phyloP scores from a whole-genome alignment of 306 rosid genomes.

The Prunus dulcis region DNA sequence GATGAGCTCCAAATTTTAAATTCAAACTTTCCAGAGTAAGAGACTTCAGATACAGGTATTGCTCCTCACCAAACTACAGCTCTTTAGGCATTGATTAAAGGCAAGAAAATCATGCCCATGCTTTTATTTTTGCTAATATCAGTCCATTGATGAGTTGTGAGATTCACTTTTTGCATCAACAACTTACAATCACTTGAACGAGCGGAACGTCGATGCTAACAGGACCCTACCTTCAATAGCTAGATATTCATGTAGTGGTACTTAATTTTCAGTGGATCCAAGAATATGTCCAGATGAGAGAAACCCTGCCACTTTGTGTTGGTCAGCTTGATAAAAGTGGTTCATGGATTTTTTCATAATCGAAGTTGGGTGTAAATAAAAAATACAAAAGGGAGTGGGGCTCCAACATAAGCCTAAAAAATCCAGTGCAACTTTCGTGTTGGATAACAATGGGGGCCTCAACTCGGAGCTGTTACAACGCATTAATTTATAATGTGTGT shows the following conservation, averaged over 20 bases:
- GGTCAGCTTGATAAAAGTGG: neutral
- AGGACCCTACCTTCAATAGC: too few species aligned
- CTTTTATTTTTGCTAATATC: neutral
- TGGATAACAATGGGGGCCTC: neutral
- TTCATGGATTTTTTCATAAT: neutral
- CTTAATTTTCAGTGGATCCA: too few species aligned
- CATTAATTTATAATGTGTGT: neutral
- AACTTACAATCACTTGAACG: too few species aligned
- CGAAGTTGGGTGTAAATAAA: neutral
- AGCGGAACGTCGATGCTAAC: too few species aligned
- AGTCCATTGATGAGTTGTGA: too few species aligned
- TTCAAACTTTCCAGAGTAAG: conserved; percentile 33
- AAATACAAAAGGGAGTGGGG: neutral
- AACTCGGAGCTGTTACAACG: neutral
- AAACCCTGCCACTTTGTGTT: too few species aligned
- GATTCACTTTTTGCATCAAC: too few species aligned
- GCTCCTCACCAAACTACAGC: neutral
- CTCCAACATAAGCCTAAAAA: neutral
- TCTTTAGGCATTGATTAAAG: too few species aligned
- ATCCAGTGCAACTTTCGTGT: neutral
- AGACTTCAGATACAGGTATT: neutral
- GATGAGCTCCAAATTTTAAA: conserved; percentile 16
- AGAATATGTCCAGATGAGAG: too few species aligned
- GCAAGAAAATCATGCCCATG: too few species aligned
- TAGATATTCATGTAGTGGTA: too few species aligned